These are phyloP conservation scores for Teratosphaeria viscida DNA, from an alignment of 2,329 filamentous ascomycete species.

Conservation along the genomic window DNA sequence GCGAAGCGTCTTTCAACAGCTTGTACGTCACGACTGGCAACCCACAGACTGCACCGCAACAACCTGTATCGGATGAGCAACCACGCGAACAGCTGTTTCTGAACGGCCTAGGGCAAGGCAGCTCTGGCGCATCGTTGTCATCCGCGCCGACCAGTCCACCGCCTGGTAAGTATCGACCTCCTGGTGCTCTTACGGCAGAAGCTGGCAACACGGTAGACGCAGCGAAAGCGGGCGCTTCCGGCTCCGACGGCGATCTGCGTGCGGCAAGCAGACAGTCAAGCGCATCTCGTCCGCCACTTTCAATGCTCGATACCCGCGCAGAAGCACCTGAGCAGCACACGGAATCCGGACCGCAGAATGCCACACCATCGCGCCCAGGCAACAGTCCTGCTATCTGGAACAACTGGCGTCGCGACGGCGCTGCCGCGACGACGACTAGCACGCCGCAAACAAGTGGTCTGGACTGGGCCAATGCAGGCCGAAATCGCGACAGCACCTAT, in stretches of 20 bases:
- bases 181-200: conserved; percentile 17
- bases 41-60: not conserved
- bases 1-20: conserved; percentile 69
- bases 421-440: conserved; percentile 4
- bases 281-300: conserved; percentile 15
- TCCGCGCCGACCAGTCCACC: conserved; percentile 20
- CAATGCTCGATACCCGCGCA: conserved; percentile 12
- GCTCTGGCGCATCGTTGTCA: conserved; percentile 12
- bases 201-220: conserved; percentile 6
- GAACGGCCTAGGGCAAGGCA: conserved; percentile 24
- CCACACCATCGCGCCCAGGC: conserved; percentile 12
- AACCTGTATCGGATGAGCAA: conserved; percentile 41
- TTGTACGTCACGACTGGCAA: conserved; percentile 49
- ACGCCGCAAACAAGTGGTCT: conserved; percentile 22
- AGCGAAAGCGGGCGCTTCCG: conserved; percentile 12
- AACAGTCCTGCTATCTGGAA: conserved; percentile 35
- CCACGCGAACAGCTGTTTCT: conserved; percentile 17
- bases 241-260: conserved; percentile 15
- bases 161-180: conserved; percentile 20
- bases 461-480: conserved; percentile 48
- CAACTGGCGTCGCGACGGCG: conserved; percentile 37
- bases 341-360: conserved; percentile 1
- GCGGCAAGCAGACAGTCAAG: conserved; percentile 15
- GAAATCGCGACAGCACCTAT: conserved; percentile 51
- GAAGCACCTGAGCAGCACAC: conserved; percentile 7